Percentiles rank a stretch among this genome's conserved stretches.
phyloP scores from a whole-genome alignment of 83 land plant species.

The Picea abies region DNA sequence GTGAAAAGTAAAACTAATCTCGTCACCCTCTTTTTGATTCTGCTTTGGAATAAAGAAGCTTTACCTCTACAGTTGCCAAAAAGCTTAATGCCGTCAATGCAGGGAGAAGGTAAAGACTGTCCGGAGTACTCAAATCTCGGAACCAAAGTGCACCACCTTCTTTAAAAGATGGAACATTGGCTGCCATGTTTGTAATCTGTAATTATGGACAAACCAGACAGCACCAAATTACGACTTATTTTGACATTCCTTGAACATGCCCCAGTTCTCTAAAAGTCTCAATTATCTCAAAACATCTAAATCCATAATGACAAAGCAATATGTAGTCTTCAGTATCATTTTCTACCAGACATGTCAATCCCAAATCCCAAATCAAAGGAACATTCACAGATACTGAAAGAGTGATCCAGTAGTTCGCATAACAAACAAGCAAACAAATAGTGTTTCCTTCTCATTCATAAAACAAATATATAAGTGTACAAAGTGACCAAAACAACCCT shows the following conservation, averaged over 20 bases:
- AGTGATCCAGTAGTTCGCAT: neutral
- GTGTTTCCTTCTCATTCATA: neutral
- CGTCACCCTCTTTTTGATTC: neutral
- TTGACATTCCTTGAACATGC: neutral
- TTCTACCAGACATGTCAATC: neutral
- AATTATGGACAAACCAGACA: constrained; percentile 17
- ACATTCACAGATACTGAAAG: neutral
- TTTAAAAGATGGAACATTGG: constrained; percentile 87
- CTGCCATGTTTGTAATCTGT: constrained; percentile 83
- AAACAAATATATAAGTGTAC: neutral
- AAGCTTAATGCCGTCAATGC: constrained; percentile 68
- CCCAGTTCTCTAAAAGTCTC: neutral
- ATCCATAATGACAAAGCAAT: neutral
- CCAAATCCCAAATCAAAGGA: neutral
- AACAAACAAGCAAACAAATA: neutral
- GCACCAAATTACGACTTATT: neutral
- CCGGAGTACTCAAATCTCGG: constrained; percentile 78
- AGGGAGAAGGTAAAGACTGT: constrained; percentile 70
- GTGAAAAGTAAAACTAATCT: neutral
- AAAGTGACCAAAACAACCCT: neutral
- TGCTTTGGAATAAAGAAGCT: neutral
- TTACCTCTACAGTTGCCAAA: constrained; percentile 86
- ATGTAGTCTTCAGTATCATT: neutral
- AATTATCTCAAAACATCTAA: neutral
- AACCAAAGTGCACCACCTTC: constrained; percentile 87